Conservation (phyloP, 208 protist genomes). For the Trypanosoma boissoni region DNA sequence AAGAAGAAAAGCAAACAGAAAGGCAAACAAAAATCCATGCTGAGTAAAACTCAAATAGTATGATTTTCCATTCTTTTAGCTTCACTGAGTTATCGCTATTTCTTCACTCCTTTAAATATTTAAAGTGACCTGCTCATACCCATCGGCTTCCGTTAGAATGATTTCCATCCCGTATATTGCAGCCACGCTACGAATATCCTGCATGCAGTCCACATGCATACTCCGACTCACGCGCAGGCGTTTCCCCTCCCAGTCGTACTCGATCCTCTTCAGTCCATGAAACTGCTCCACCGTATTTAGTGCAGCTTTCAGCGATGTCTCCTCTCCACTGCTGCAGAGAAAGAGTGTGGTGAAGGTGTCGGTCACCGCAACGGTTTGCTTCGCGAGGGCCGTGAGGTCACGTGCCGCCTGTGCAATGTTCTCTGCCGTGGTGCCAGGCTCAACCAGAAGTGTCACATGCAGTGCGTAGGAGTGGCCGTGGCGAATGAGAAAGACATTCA, state of each 20-base stretch:
- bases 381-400: constrained; percentile 53
- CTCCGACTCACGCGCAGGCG: constrained; percentile 25
- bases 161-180: constrained; percentile 37
- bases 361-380: constrained; percentile 38
- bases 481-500: constrained; percentile 83
- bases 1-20: not conserved
- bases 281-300: constrained; percentile 40
- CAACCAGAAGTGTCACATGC: constrained; percentile 68
- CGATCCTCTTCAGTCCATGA: constrained; percentile 49
- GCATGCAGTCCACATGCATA: constrained; percentile 39
- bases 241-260: constrained; percentile 62
- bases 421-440: constrained; percentile 30
- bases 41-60: no score
- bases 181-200: constrained; percentile 60
- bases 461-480: constrained; percentile 79
- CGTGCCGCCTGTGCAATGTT: constrained; percentile 36
- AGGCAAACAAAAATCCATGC: constrained; percentile 5
- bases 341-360: constrained; percentile 52
- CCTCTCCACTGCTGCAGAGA: constrained; percentile 11
- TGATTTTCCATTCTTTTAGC: no score
- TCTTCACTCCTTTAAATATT: constrained; percentile 4
- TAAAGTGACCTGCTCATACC: not conserved
- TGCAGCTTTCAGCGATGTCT: constrained; percentile 8
- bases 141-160: not conserved
- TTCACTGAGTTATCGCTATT: not conserved